Conservation (phyloP, 1,284 basidiomycete species). For the Stygiomarasmius scandens region DNA sequence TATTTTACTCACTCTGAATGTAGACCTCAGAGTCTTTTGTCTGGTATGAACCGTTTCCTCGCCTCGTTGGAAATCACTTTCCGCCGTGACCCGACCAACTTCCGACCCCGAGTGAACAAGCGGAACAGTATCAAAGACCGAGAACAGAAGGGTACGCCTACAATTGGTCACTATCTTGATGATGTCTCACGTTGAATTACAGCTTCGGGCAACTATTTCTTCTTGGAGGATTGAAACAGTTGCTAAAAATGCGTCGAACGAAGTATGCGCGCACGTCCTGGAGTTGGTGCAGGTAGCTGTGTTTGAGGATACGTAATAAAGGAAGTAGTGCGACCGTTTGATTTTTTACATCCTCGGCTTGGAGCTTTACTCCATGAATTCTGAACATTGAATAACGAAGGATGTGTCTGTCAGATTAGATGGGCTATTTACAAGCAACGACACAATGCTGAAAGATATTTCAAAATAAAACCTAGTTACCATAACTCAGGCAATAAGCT, state of each 20-base stretch:
- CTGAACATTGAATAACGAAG: not conserved
- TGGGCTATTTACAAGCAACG: no score
- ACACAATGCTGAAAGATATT: no score
- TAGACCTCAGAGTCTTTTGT: slow-evolving; percentile 81
- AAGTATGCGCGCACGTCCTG: not conserved
- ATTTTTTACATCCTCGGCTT: no score
- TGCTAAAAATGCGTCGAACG: not conserved
- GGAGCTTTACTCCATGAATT: no score
- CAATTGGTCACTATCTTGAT: not conserved
- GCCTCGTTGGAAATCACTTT: slow-evolving; percentile 94
- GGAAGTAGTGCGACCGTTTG: no score
- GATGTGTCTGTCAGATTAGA: not conserved
- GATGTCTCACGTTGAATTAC: slow-evolving; percentile 16
- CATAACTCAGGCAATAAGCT: no score
- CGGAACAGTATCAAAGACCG: slow-evolving; percentile 89
- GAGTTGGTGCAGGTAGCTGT: not conserved
- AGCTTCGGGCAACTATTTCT: slow-evolving; percentile 87
- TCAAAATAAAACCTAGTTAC: no score
- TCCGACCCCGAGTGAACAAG: slow-evolving; percentile 94
- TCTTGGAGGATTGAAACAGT: slow-evolving; percentile 76
- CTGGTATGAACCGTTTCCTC: slow-evolving; percentile 93
- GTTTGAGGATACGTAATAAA: not conserved
- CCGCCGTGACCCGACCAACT: slow-evolving; percentile 95
- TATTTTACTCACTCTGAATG: slow-evolving; percentile 16
- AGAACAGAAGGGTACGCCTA: slow-evolving; percentile 80